Evolutionary conservation across 169 alveolate genomes (phyloP), one percentile per base, ranked within the genome.

Genomic region (Eimeria praecox): DNA sequence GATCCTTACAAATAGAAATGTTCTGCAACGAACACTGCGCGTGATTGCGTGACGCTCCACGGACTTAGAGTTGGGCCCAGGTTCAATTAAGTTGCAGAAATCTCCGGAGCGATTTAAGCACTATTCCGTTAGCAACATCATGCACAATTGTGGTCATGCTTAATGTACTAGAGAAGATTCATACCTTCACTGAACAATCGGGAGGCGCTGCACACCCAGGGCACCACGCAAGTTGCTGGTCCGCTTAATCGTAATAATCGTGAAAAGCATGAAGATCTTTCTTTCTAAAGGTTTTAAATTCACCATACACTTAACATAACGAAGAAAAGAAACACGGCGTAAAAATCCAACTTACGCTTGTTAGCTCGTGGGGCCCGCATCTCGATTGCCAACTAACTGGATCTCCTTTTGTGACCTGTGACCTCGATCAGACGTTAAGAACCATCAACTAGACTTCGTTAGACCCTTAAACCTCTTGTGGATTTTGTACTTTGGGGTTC

Each of bases 281-380:
- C 83, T 35, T 30, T 73, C 52, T 16, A 73, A 0, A 3, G 4
- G 54, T 2, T 33, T 33, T 56, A 62, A 62, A 8, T 27, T 27
- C 0, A 64, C 6, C 75, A 64, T 64, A 64, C 14, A 64, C 5
- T 20, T 22, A 5, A 1, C 9, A 27, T 38, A 64, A 27, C 12
- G 44, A 1, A 8, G 78, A 66, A 30, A 66, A 8, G 18, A 66
- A 10, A n/a, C 27, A 24, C 78, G 20, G 27, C 4, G 9, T 38
- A 40, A 6, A 38, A 38, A 20, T 73, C 22, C 33, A 73, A 20
- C 83, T 20, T 3, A 3, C 2, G 54, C 33, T 27, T 73, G 54
- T 49, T 78, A 44, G 44, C 66, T 9, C 18, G 88, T 44, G 88
- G 88, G 83, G 52, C 83, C 52, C 54, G 52, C 83, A 73, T 73